Conservation (phyloP, 257 asterid species). For the Primulina huaijiensis region DNA sequence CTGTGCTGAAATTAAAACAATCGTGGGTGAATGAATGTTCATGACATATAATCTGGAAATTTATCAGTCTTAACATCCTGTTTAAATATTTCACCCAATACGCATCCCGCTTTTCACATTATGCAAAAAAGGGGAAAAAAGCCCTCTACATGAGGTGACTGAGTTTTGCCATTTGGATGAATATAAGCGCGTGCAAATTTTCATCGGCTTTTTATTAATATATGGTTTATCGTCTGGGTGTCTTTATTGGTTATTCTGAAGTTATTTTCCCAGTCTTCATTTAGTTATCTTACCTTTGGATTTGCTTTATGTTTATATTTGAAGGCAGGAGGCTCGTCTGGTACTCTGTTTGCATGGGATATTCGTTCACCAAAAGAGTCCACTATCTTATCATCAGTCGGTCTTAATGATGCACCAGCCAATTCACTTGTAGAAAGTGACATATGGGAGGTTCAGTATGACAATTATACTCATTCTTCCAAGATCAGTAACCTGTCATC, state of each 20-base stretch:
- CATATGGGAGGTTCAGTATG: slow-evolving; percentile 90
- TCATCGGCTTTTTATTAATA: background rate
- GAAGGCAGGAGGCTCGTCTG: slow-evolving; percentile 98
- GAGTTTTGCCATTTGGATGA: background rate
- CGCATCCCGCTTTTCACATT: background rate
- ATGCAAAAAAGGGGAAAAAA: background rate
- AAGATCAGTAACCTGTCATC: slow-evolving; percentile 47
- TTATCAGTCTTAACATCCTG: slow-evolving; percentile 5
- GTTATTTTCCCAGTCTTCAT: background rate
- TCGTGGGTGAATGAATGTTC: background rate
- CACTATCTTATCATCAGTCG: slow-evolving; percentile 55
- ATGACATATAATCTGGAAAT: background rate
- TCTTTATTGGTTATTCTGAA: slow-evolving; percentile 11
- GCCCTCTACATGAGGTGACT: background rate
- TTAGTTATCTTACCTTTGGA: background rate
- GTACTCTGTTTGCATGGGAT: slow-evolving; percentile 95
- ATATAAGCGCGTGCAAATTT: background rate
- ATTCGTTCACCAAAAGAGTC: slow-evolving; percentile 78
- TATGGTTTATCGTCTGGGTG: background rate
- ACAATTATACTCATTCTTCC: slow-evolving; percentile 66
- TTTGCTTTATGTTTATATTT: slow-evolving; percentile 25
- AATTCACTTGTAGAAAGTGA: slow-evolving; percentile 73
- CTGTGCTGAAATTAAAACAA: background rate
- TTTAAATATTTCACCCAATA: background rate
- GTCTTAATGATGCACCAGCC: slow-evolving; percentile 33